Percentiles rank a stretch among this genome's conserved stretches.
These are phyloP conservation scores for Cylindrotheca closterium DNA, from an alignment of 108 stramenopile species.

Conservation along the genomic window DNA sequence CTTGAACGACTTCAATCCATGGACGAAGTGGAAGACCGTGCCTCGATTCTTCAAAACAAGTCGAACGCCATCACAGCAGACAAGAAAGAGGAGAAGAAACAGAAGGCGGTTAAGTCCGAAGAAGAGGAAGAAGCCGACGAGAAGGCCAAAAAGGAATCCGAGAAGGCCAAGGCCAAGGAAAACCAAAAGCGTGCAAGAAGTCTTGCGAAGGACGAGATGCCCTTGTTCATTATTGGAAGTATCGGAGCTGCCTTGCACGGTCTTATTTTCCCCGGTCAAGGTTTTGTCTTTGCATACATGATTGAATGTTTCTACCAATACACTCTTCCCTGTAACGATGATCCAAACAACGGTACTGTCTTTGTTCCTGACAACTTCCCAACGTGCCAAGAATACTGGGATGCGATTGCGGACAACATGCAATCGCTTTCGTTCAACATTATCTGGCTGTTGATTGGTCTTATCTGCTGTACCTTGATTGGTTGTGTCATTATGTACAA, in stretches of 20 bases:
- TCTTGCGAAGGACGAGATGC: constrained; percentile 35
- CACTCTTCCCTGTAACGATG: constrained; percentile 34
- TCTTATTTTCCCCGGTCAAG: constrained; percentile 62
- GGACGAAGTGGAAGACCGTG: constrained; percentile 4
- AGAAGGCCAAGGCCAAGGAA: constrained; percentile 14
- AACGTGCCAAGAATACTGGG: constrained; percentile 45
- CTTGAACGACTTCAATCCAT: constrained; percentile 47
- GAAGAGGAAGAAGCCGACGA: constrained; percentile 1
- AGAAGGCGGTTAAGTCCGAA: constrained; percentile 4
- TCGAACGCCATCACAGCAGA: constrained; percentile 34
- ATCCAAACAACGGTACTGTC: not conserved
- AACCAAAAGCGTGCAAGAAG: constrained; percentile 29
- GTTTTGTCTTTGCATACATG: constrained; percentile 55
- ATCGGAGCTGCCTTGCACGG: constrained; percentile 57
- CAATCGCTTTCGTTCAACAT: constrained; percentile 26
- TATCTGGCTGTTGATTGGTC: constrained; percentile 26
- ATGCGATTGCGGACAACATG: constrained; percentile 36
- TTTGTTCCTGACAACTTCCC: constrained; percentile 10
- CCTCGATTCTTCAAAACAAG: constrained; percentile 3
- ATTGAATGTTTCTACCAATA: constrained; percentile 42
- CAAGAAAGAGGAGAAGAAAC: constrained; percentile 15
- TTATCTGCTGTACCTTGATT: constrained; percentile 35
- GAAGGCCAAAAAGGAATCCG: constrained; percentile 2
- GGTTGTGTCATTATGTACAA: constrained; percentile 50
- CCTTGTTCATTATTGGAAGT: constrained; percentile 35